These are phyloP conservation scores for Candida krabiensis DNA, from an alignment of 805 yeast species.

Conservation along the genomic window DNA sequence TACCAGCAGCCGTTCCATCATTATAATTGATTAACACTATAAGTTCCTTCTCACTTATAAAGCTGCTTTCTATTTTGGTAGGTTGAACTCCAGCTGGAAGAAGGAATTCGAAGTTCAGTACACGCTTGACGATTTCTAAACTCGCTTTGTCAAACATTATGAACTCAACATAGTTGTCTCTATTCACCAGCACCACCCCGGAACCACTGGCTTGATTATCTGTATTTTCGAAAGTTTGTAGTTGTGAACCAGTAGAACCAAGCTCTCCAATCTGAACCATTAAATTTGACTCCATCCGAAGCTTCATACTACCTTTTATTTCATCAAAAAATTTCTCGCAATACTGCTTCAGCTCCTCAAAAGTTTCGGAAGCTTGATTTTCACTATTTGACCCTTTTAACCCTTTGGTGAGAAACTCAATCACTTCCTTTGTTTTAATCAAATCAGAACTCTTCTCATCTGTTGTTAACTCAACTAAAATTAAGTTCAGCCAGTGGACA, in stretches of 20 bases:
- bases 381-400: slow-evolving; percentile 9
- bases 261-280: slow-evolving; percentile 14
- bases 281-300: slow-evolving; percentile 11
- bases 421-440: slow-evolving; percentile 29
- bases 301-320: slow-evolving; percentile 23
- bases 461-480: slow-evolving; percentile 38
- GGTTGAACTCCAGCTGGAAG: background rate
- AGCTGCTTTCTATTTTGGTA: slow-evolving; percentile 10
- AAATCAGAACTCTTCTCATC: slow-evolving; percentile 31
- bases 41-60: slow-evolving; percentile 5
- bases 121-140: slow-evolving; percentile 2
- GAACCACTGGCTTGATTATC: background rate
- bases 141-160: slow-evolving; percentile 11
- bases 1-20: background rate
- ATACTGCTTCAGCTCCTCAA: slow-evolving; percentile 10
- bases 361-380: slow-evolving; percentile 8
- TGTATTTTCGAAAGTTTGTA: slow-evolving; percentile 7
- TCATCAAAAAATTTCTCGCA: slow-evolving; percentile 17
- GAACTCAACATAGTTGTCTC: slow-evolving; percentile 12
- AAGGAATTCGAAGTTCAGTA: slow-evolving; percentile 6
- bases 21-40: slow-evolving; percentile 11
- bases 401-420: slow-evolving; percentile 30
- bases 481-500: slow-evolving; percentile 43
- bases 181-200: slow-evolving; percentile 12
- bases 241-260: slow-evolving; percentile 11